Percentiles rank a stretch among this genome's conserved stretches.
Evolutionary conservation across 192 early-diverging fungal species (phyloP).

Genomic region (Cetraspora pellucida): DNA sequence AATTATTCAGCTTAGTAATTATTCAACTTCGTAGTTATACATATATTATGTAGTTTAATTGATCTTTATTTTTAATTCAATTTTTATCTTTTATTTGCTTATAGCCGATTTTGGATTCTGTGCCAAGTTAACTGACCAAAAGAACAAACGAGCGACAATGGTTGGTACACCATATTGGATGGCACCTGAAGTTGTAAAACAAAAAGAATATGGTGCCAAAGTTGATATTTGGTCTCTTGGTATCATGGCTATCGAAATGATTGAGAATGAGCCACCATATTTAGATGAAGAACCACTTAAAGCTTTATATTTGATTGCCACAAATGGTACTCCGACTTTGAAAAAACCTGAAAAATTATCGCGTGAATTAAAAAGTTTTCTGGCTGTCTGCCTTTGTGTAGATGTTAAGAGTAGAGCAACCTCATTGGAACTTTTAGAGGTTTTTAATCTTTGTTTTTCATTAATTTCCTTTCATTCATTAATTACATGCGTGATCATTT

Average conservation of each 20-base stretch:
- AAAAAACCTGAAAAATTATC: slow-evolving; percentile 78
- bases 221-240: slow-evolving; percentile 92
- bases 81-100: slow-evolving; percentile 3
- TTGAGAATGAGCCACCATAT: slow-evolving; percentile 95
- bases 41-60: slow-evolving; percentile 51
- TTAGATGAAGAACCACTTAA: slow-evolving; percentile 78
- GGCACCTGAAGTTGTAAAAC: slow-evolving; percentile 95
- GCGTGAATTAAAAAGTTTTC: slow-evolving; percentile 77
- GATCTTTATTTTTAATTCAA: neutral
- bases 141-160: slow-evolving; percentile 81
- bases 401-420: slow-evolving; percentile 71
- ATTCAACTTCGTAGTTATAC: slow-evolving; percentile 55
- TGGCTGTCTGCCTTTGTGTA: slow-evolving; percentile 70
- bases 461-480: slow-evolving; percentile 37
- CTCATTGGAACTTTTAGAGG: slow-evolving; percentile 71
- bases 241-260: slow-evolving; percentile 93
- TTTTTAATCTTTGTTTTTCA: slow-evolving; percentile 48
- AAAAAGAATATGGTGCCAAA: slow-evolving; percentile 86
- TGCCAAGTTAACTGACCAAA: slow-evolving; percentile 81
- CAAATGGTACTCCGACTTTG: slow-evolving; percentile 83
- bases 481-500: neutral
- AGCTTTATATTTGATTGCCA: slow-evolving; percentile 87
- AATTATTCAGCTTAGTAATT: too few relatives aligned
- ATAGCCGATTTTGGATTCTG: slow-evolving; percentile 95
- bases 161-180: slow-evolving; percentile 98